A percentile compares a stretch with the other conserved stretches of the same genome.
These are phyloP conservation scores for Fabrea salina DNA, from an alignment of 169 alveolate genomes.

Conservation along the genomic window DNA sequence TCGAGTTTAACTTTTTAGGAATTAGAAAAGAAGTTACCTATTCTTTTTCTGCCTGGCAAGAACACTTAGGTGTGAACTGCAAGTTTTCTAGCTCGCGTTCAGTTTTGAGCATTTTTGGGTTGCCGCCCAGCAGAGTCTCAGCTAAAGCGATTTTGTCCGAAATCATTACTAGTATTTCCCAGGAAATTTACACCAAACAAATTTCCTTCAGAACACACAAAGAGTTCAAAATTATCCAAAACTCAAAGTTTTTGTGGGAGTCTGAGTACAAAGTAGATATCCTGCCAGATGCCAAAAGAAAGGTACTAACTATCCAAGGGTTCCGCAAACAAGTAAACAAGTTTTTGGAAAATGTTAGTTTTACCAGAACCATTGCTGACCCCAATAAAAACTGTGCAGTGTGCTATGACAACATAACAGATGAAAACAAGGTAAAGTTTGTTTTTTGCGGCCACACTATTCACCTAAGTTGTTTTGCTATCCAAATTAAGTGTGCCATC, in stretches of 20 bases:
- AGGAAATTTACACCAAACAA: too few relatives aligned
- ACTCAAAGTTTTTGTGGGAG: neutral
- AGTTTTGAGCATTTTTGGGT: too few relatives aligned
- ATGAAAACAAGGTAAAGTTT: neutral
- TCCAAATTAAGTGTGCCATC: neutral
- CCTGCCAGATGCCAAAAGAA: neutral
- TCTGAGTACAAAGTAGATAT: neutral
- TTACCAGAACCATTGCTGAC: neutral
- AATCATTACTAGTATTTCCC: too few relatives aligned
- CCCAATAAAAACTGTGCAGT: neutral
- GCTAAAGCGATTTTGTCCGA: too few relatives aligned
- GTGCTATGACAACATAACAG: neutral
- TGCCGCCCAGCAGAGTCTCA: too few relatives aligned
- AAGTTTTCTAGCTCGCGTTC: too few relatives aligned
- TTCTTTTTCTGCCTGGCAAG: too few relatives aligned
- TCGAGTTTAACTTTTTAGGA: too few relatives aligned
- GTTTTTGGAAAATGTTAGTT: neutral
- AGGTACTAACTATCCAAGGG: neutral
- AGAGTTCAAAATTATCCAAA: too few relatives aligned
- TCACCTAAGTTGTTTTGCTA: neutral
- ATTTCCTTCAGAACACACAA: too few relatives aligned
- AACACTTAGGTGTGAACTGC: too few relatives aligned
- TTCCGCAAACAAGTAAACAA: neutral
- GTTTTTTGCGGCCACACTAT: conserved; percentile 1
- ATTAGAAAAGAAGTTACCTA: too few relatives aligned